Base-by-base conservation (phyloP, 805 yeast genomes). In the Candida schatavii region DNA sequence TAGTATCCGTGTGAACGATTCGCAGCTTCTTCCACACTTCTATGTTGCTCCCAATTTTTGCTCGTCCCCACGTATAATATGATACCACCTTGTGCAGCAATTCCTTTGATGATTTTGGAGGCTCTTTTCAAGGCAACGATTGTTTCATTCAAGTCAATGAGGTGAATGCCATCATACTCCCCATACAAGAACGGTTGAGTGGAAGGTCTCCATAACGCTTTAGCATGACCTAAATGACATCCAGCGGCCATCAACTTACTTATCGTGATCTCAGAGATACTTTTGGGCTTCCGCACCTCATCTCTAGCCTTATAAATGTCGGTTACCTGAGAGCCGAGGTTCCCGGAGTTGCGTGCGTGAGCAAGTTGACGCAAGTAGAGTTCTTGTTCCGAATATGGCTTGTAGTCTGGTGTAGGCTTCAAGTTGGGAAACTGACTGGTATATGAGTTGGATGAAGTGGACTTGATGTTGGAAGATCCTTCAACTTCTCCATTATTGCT, bases 141-240 rank as follows among this genome's bases (percentile, higher is more conserved):
- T 1, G 99, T 93, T 64, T 86, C 82, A 51, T 91, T 91, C 51
- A 90, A 71, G 61, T 91, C 96, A 51, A 93, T 38, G 40, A 93
- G 78, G 61, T 89, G 96, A 43, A 93, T 75, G n/a, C 89, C 96
- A 46, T 88, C 83, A 55, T 93, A 88, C 48, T 78, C 84, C 42
- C 98, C 99, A 56, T 84, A 84, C 35, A 91, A 76, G 61, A 74
- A 93, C 9, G 95, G 90, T 62, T 89, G 91, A 39, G 90, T 87
- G 21, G 85, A 75, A 7, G 89, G 81, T 52, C 95, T 80, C 79
- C 83, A 85, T 46, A 83, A 70, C 3, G 84, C 71, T 27, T 80
- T 83, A n/a, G 96, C 77, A 53, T 91, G 97, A 22, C 99, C 99
- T 51, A 93, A 70, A 62, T 93, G 99, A 35, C 91, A 91, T 40